Base-by-base conservation (phyloP, 139 green algal genomes). In the Coelastrella sp. region DNA sequence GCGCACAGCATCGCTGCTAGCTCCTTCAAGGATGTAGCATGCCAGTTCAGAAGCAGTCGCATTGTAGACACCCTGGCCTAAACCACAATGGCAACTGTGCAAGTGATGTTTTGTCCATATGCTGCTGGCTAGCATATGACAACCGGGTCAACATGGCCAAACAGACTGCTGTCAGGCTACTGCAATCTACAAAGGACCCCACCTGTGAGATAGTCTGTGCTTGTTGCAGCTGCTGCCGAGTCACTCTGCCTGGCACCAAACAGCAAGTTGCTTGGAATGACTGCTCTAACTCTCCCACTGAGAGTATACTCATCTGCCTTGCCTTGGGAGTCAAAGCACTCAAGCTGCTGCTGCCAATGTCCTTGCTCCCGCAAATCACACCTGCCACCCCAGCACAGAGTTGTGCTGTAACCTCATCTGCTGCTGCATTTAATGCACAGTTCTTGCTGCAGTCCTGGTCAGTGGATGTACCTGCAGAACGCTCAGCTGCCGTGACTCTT, bases 171-270 rank as follows among this genome's bases (percentile, higher is more conserved):
- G 45, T 57, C 11, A 57, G 45, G 45, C 45, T n/a, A n/a, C n/a
- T 57, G 48, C 48, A 23, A 2, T 57, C 17, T 2, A 2, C 48
- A 11, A 57, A 15, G 27, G 2, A 21, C 3, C 37, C 50, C 8
- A 67, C 50, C 74, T 69, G 53, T 6, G 38, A 27, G 7, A 68
- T 8, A 3, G 53, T 82, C 48, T 57, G 30, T 17, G 74, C 51
- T 30, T 66, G 27, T 50, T 86, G 34, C 40, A 94, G 81, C 34
- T 91, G 35, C 40, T 88, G 71, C 2, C 79, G 81, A 25, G 25
- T 66, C 27, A 92, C 51, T 2, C 19, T 53, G 27, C 34, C 40
- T 0, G 89, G 88, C 21, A 66, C 41, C 27, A 92, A 69, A 51
- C 72, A 41, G 53, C 8, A 11, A 5, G 25, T 1, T 64, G 4